Evolutionary conservation across 352 stramenopile species (phyloP), one percentile per base, ranked within the genome.

Genomic region (Globisporangium recalcitrans): DNA sequence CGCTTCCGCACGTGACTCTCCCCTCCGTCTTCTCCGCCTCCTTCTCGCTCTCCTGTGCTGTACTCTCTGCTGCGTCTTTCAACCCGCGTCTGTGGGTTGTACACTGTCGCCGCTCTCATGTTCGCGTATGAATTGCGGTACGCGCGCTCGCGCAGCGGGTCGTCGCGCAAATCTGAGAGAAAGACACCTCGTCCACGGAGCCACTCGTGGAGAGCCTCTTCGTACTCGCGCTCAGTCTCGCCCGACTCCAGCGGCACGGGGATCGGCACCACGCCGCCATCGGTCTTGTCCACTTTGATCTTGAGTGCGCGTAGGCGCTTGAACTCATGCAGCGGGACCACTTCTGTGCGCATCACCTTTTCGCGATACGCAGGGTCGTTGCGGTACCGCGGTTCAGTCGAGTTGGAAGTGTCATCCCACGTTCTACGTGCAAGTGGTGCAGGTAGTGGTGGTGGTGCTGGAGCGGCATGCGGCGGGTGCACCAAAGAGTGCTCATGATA

Each of bases 171-270:
- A 14, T 66, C 58, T 1, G 27, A 10, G 22, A 69, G 9, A 36
- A 53, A 26, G 27, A 55, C 14, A 8, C 46, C 13, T 21, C 36
- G 47, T 8, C 61, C 56, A 14, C 6, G 27, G 16, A 74, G 58
- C 68, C 68, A 72, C 6, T 53, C 44, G 9, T 47, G 14, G 11
- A 71, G 51, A 14, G 46, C 36, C 22, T 64, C 24, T 54, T 75
- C 53, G 58, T 72, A 68, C 16, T 65, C 10, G 59, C 46, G 32
- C 8, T 63, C 40, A 3, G 32, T 60, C 58, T 69, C 64, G 7
- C 52, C 64, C 0, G 46, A 48, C n/a, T 34, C 51, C 9, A 69
- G 46, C 26, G 64, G 52, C 52, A 65, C 58, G 16, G 52, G 42
- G 38, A 69, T 62, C 31, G 64, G 58, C 27, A 42, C 34, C 11